phyloP scores from a whole-genome alignment of 192 early-diverging fungal species.

The Backusella australiensis region DNA sequence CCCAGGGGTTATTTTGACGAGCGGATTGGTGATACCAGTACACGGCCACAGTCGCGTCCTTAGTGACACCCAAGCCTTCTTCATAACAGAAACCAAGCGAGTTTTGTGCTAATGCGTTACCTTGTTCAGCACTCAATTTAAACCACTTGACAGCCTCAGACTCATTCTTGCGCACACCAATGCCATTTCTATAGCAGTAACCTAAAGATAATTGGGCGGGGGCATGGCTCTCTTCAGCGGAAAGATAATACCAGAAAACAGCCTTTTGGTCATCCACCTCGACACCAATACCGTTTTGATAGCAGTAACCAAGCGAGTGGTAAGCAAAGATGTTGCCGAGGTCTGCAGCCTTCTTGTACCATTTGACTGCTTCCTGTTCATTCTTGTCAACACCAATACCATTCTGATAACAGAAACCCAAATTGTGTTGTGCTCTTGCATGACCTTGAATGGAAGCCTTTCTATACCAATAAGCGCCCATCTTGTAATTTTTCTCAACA shows the following conservation, averaged over 20 bases:
- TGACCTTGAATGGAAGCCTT: slow-evolving; percentile 56
- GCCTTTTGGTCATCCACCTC: slow-evolving; percentile 46
- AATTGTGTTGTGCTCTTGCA: slow-evolving; percentile 51
- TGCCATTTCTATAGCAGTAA: slow-evolving; percentile 60
- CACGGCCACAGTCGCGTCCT: slow-evolving; percentile 54
- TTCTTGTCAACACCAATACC: slow-evolving; percentile 69
- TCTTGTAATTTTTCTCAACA: slow-evolving; percentile 39
- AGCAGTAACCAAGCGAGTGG: slow-evolving; percentile 80
- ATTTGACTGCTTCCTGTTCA: slow-evolving; percentile 46
- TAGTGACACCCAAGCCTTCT: slow-evolving; percentile 66
- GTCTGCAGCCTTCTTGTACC: slow-evolving; percentile 45
- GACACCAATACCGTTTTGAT: slow-evolving; percentile 83
- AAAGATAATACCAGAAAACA: slow-evolving; percentile 48
- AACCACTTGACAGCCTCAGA: slow-evolving; percentile 57
- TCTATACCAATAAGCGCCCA: slow-evolving; percentile 57
- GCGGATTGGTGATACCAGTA: slow-evolving; percentile 67
- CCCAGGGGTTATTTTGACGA: slow-evolving; percentile 71
- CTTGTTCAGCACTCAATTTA: slow-evolving; percentile 49
- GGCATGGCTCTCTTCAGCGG: slow-evolving; percentile 47
- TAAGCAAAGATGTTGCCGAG: slow-evolving; percentile 48
- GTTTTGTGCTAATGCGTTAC: slow-evolving; percentile 48
- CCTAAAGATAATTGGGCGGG: slow-evolving; percentile 56
- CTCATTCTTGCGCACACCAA: slow-evolving; percentile 49
- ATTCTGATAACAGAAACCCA: slow-evolving; percentile 85
- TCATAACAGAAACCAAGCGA: slow-evolving; percentile 82